Conservation (phyloP, 345 rosid species). For the Geranium rotundifolium region DNA sequence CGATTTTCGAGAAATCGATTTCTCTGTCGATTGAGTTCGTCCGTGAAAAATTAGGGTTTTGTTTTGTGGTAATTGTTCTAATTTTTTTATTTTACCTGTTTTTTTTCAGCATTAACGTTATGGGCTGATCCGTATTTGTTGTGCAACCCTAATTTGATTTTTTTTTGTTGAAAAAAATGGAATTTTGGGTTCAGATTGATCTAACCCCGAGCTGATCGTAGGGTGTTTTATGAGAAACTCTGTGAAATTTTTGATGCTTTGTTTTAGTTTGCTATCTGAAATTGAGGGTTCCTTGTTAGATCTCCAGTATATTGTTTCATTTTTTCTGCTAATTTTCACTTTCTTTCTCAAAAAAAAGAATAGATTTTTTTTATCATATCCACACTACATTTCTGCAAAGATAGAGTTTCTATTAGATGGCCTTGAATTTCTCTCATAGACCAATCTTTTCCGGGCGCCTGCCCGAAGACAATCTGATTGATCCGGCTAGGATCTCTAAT, state of each 20-base stretch:
- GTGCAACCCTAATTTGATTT: not conserved
- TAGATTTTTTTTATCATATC: not conserved
- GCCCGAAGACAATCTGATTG: conserved; percentile 55
- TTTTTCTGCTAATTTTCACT: not conserved
- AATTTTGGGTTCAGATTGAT: not conserved
- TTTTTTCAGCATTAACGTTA: not conserved
- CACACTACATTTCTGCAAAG: not conserved
- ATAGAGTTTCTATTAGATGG: conserved; percentile 30
- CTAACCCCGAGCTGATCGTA: not conserved
- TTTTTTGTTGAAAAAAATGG: not conserved
- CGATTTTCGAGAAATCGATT: not conserved
- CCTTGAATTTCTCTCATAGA: conserved; percentile 82
- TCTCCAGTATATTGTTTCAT: not conserved
- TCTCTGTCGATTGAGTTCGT: not conserved
- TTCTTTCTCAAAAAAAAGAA: conserved; percentile 7
- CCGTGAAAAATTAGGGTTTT: not conserved
- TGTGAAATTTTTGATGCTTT: conserved; percentile 33
- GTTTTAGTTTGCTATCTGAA: conserved; percentile 32
- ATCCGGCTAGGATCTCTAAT: conserved; percentile 56
- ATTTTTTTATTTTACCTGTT: not conserved
- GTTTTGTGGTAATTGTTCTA: too few relatives aligned
- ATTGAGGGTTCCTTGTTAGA: conserved; percentile 26
- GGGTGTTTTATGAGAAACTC: conserved; percentile 17
- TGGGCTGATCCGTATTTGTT: not conserved
- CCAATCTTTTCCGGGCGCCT: conserved; percentile 46